Conservation (phyloP, 2,329 filamentous ascomycete species). For the Phialophora verrucosa region DNA sequence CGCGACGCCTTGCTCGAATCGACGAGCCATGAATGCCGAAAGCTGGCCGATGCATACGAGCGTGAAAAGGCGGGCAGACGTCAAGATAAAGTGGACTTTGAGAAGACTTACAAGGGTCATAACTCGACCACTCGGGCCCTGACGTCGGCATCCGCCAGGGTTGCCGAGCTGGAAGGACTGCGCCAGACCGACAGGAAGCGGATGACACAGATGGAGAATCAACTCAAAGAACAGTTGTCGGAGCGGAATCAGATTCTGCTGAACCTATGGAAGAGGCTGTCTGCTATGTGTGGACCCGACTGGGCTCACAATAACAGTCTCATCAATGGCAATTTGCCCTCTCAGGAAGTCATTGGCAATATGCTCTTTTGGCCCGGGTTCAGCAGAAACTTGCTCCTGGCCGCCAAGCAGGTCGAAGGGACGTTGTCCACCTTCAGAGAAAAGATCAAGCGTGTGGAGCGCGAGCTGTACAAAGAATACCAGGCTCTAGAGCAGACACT, state of each 20-base stretch:
- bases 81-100: constrained; percentile 84
- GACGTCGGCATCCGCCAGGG: constrained; percentile 80
- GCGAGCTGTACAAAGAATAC: constrained; percentile 89
- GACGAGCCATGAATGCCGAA: constrained; percentile 82
- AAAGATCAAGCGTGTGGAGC: constrained; percentile 83
- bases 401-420: constrained; percentile 83
- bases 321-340: constrained; percentile 85
- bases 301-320: constrained; percentile 90
- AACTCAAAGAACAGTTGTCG: constrained; percentile 82
- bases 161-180: constrained; percentile 82
- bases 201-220: constrained; percentile 75
- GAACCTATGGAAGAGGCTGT: constrained; percentile 87
- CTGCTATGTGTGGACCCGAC: constrained; percentile 82
- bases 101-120: constrained; percentile 85
- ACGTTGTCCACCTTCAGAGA: constrained; percentile 78
- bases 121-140: constrained; percentile 86
- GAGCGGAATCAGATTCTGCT: constrained; percentile 90
- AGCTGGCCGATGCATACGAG: constrained; percentile 84
- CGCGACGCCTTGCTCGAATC: constrained; percentile 87
- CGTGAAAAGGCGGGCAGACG: constrained; percentile 86
- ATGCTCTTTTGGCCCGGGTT: constrained; percentile 80
- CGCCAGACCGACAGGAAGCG: constrained; percentile 78
- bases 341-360: constrained; percentile 81
- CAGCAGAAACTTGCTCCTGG: constrained; percentile 83
- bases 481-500: constrained; percentile 81